These are phyloP conservation scores for Monilinia aucupariae DNA, from an alignment of 2,329 filamentous ascomycete genomes.

Conservation along the genomic window DNA sequence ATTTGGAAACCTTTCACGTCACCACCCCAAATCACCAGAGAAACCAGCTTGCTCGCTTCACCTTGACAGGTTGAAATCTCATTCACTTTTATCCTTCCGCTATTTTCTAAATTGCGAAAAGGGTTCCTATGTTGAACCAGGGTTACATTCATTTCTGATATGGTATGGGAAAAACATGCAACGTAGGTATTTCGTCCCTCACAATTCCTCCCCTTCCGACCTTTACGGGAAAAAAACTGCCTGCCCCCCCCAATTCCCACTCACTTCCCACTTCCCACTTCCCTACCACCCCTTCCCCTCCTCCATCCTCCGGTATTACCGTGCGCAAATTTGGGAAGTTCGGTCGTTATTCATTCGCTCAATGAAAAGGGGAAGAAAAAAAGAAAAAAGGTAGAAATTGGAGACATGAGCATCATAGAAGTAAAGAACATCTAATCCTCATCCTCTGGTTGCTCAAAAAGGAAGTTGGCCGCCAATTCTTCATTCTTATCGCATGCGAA, in stretches of 20 bases:
- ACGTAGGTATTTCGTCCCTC: neutral
- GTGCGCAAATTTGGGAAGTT: neutral
- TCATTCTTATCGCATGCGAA: conserved; percentile 99
- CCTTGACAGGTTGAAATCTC: neutral
- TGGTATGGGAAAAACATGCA: neutral
- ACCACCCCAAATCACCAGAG: neutral
- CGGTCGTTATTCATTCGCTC: conserved; percentile 11
- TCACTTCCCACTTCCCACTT: conserved; percentile 1
- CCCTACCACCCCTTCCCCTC: conserved; percentile 2
- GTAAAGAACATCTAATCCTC: conserved; percentile 44
- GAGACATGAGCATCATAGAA: conserved; percentile 17
- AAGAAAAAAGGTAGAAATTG: conserved; percentile 2
- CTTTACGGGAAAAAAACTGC: neutral
- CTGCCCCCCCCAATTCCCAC: neutral
- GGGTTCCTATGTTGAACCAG: neutral
- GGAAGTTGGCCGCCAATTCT: conserved; percentile 93
- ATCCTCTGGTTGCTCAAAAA: conserved; percentile 95
- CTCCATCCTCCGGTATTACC: conserved; percentile 9
- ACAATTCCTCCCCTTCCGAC: neutral
- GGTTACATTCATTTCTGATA: neutral
- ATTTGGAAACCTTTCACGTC: neutral
- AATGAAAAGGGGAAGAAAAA: neutral
- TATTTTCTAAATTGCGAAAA: too few relatives aligned
- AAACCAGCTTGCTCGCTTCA: neutral
- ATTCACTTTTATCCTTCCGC: neutral